Evolutionary conservation across 257 asterid genomes (phyloP).

Genomic region (Avicennia marina): DNA sequence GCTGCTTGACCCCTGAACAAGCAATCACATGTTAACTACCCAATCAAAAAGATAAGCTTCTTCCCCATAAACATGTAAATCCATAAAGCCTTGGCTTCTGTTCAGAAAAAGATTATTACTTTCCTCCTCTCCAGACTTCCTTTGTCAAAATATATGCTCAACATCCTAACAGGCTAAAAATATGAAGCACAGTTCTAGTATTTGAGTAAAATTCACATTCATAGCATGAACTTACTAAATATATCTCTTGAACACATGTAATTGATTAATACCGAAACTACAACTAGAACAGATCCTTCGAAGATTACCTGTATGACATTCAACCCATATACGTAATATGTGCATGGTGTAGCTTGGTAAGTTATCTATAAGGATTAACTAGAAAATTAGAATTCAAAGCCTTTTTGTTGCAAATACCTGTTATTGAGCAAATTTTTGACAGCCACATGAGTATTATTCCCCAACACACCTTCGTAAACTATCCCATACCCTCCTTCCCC

Average conservation of each 20-base stretch:
- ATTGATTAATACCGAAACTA: neutral
- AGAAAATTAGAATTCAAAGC: neutral
- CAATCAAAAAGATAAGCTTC: too few relatives aligned
- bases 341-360: too few relatives aligned
- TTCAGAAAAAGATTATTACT: too few relatives aligned
- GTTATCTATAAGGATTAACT: neutral
- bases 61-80: too few relatives aligned
- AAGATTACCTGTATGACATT: neutral
- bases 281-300: neutral
- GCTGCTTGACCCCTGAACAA: constrained; percentile 86
- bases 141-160: too few relatives aligned
- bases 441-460: constrained; percentile 59
- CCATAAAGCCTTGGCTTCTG: too few relatives aligned
- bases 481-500: constrained; percentile 98
- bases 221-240: neutral
- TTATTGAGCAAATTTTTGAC: constrained; percentile 88
- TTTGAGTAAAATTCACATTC: too few relatives aligned
- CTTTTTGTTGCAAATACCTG: constrained; percentile 33
- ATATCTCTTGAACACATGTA: too few relatives aligned
- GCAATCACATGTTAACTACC: neutral
- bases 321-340: neutral
- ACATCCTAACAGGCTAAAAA: too few relatives aligned
- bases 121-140: too few relatives aligned
- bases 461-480: constrained; percentile 65
- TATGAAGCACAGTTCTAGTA: too few relatives aligned